Percentiles rank a stretch among this genome's conserved stretches.
phyloP scores from a whole-genome alignment of 2,329 filamentous ascomycete genomes.

The Cyphellophora europaea region DNA sequence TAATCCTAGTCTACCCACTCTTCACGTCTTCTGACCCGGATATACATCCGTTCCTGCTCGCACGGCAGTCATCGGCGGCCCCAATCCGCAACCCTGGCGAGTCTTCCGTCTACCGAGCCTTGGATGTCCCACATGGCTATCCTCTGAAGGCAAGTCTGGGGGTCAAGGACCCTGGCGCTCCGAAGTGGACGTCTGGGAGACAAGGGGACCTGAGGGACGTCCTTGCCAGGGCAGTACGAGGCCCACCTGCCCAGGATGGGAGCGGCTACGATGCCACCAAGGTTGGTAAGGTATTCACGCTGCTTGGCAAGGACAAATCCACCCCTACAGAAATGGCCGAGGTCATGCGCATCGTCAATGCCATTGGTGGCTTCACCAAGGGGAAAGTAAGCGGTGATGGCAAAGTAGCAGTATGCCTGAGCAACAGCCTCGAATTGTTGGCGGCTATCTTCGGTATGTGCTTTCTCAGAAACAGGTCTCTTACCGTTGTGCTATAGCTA shows the following conservation, averaged over 20 bases:
- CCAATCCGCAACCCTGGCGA: slow-evolving; percentile 75
- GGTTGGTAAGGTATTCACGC: slow-evolving; percentile 64
- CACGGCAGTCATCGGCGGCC: slow-evolving; percentile 69
- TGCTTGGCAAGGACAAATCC: slow-evolving; percentile 65
- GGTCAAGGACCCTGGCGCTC: slow-evolving; percentile 69
- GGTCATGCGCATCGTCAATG: slow-evolving; percentile 75
- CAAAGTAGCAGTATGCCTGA: slow-evolving; percentile 79
- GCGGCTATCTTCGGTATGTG: slow-evolving; percentile 61
- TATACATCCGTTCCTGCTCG: slow-evolving; percentile 82
- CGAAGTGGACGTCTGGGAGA: slow-evolving; percentile 73
- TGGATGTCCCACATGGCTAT: slow-evolving; percentile 76
- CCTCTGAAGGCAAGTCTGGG: slow-evolving; percentile 68
- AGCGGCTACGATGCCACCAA: slow-evolving; percentile 36
- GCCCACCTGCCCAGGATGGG: slow-evolving; percentile 52
- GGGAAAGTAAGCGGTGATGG: slow-evolving; percentile 54
- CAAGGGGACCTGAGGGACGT: slow-evolving; percentile 87
- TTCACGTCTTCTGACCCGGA: slow-evolving; percentile 71
- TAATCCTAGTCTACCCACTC: slow-evolving; percentile 62
- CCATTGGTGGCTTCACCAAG: slow-evolving; percentile 69
- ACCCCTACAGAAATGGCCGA: slow-evolving; percentile 64
- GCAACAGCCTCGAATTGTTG: slow-evolving; percentile 86
- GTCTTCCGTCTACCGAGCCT: slow-evolving; percentile 76
- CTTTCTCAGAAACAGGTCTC: slow-evolving; percentile 1
- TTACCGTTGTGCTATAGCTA: neutral
- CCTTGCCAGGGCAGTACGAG: slow-evolving; percentile 66